A percentile compares a stretch with the other conserved stretches of the same genome.
phyloP scores from a whole-genome alignment of 768 basidiomycete species.

The Pleurotus djamor region DNA sequence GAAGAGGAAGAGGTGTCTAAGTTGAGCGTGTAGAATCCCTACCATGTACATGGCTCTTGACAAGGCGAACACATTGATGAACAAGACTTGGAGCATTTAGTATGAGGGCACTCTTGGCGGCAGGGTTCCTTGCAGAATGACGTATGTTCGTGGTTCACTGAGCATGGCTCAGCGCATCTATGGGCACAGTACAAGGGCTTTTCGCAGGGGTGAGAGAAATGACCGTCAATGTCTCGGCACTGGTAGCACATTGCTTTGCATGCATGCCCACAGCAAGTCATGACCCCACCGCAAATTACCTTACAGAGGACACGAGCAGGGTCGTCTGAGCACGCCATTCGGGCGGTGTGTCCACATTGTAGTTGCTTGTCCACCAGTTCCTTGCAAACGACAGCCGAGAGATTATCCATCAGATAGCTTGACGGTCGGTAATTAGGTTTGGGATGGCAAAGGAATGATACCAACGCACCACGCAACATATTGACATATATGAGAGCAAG shows the following conservation, averaged over 20 bases:
- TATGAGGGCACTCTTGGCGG: conserved; percentile 54
- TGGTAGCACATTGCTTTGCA: conserved; percentile 48
- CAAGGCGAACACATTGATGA: conserved; percentile 60
- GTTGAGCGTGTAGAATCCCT: background rate
- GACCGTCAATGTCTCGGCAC: conserved; percentile 44
- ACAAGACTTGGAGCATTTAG: conserved; percentile 45
- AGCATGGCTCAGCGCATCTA: conserved; percentile 46
- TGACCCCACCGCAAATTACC: conserved; percentile 35
- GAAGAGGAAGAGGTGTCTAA: background rate
- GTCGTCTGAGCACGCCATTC: conserved; percentile 46
- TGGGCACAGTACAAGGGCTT: conserved; percentile 55
- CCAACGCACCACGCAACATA: conserved; percentile 48
- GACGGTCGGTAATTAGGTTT: background rate
- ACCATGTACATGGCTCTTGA: conserved; percentile 60
- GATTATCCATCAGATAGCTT: conserved; percentile 45
- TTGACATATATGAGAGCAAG: conserved; percentile 51
- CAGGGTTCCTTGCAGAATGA: conserved; percentile 42
- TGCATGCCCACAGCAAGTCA: conserved; percentile 50
- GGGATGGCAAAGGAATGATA: background rate
- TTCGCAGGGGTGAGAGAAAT: conserved; percentile 59
- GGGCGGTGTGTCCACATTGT: conserved; percentile 51
- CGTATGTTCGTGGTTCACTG: conserved; percentile 47
- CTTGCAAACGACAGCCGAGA: conserved; percentile 41
- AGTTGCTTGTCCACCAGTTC: conserved; percentile 41
- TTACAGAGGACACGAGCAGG: conserved; percentile 35